These are phyloP conservation scores for Penicillium paneum DNA, from an alignment of 2,329 filamentous ascomycete genomes.

Conservation along the genomic window DNA sequence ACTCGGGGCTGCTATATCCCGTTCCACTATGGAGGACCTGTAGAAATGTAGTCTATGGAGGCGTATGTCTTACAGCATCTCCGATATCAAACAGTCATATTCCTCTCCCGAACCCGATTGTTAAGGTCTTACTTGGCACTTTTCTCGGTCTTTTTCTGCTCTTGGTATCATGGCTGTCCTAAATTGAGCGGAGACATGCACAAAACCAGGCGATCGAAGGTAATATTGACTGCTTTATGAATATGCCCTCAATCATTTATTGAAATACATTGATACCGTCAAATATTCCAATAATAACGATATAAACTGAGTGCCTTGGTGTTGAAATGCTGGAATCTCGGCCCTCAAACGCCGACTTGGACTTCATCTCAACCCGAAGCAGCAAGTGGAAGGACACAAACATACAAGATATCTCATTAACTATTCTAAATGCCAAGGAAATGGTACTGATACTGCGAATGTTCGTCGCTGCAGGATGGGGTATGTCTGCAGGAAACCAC, in stretches of 20 bases:
- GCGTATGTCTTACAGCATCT: slow-evolving; percentile 10
- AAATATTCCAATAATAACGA: not conserved
- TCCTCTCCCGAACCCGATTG: slow-evolving; percentile 3
- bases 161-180: not conserved
- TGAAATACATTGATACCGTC: not conserved
- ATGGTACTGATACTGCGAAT: not conserved
- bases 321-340: not conserved
- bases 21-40: slow-evolving; percentile 38
- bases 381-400: not conserved
- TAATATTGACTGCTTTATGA: not conserved
- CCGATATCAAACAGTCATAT: slow-evolving; percentile 15
- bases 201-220: not conserved
- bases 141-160: not conserved
- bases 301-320: not conserved
- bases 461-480: not conserved
- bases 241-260: not conserved
- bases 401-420: slow-evolving; percentile 11
- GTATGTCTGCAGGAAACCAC: slow-evolving; percentile 1
- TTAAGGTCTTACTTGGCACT: too few species aligned
- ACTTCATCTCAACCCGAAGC: not conserved
- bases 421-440: slow-evolving; percentile 1
- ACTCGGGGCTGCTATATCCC: slow-evolving; percentile 12
- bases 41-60: slow-evolving; percentile 16
- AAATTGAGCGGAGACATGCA: not conserved
- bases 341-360: not conserved